A percentile compares a stretch with the other conserved stretches of the same genome.
phyloP scores from a whole-genome alignment of 2,329 filamentous ascomycete species.

The Claviceps sorghi region DNA sequence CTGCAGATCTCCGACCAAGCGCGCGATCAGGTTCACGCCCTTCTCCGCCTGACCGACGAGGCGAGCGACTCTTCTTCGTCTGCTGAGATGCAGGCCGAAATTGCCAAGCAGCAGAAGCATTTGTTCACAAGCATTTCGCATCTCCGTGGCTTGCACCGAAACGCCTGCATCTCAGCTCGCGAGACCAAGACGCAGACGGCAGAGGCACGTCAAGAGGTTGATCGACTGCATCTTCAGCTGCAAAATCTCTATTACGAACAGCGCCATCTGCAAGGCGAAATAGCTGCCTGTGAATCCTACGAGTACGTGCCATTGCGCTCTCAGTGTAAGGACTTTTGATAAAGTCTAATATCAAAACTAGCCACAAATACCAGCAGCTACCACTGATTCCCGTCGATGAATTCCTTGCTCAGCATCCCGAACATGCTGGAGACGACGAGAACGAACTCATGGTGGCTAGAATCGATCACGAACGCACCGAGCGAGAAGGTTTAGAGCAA shows the following conservation, averaged over 20 bases:
- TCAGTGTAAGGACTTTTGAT: not conserved
- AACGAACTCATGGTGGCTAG: constrained; percentile 76
- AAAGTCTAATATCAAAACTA: constrained; percentile 19
- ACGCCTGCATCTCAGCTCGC: constrained; percentile 65
- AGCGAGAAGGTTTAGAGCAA: constrained; percentile 74
- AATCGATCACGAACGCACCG: constrained; percentile 78
- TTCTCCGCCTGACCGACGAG: constrained; percentile 41
- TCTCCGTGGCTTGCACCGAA: constrained; percentile 68
- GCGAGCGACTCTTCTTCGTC: constrained; percentile 27
- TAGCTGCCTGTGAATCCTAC: constrained; percentile 77
- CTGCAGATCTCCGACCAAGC: constrained; percentile 60
- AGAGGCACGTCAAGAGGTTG: constrained; percentile 79
- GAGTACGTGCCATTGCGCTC: constrained; percentile 45
- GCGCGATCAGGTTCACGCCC: constrained; percentile 53
- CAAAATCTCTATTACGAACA: constrained; percentile 97
- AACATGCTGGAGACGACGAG: constrained; percentile 57
- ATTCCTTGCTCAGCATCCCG: constrained; percentile 62
- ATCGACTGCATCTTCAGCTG: constrained; percentile 77
- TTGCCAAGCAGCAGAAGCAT: constrained; percentile 64
- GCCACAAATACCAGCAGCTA: constrained; percentile 76
- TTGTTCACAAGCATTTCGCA: constrained; percentile 67
- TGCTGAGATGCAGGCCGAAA: constrained; percentile 37
- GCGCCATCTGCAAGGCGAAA: constrained; percentile 77
- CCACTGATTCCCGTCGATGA: constrained; percentile 73
- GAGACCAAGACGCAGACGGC: constrained; percentile 77